These are phyloP conservation scores for Hordeum vulgare DNA, from an alignment of 176 grass and related monocot species.

Conservation along the genomic window MorexV3_pseudomolecules_assembly NC_058522.1:347309741-347310240, in stretches of 20 bases:
- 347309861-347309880: not conserved
- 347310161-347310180: too few relatives aligned
- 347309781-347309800: not conserved
- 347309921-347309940: too few relatives aligned
- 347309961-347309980: not conserved
- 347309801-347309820: not conserved
- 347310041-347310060: too few relatives aligned
- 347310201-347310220: not conserved
- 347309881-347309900: not conserved
- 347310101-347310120: too few relatives aligned
- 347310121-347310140: too few relatives aligned
- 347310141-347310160: too few relatives aligned
- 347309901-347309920: too few relatives aligned
- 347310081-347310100: too few relatives aligned
- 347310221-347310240: not conserved
- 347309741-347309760: not conserved
- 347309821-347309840: not conserved
- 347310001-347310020: not conserved
- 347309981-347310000: not conserved
- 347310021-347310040: not conserved
- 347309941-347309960: not conserved
- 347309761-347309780: not conserved
- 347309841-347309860: not conserved
- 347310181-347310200: not conserved
- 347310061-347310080: too few relatives aligned